Evolutionary conservation across 2,329 filamentous ascomycete genomes (phyloP).

Genomic region (Xylariales sp.): DNA sequence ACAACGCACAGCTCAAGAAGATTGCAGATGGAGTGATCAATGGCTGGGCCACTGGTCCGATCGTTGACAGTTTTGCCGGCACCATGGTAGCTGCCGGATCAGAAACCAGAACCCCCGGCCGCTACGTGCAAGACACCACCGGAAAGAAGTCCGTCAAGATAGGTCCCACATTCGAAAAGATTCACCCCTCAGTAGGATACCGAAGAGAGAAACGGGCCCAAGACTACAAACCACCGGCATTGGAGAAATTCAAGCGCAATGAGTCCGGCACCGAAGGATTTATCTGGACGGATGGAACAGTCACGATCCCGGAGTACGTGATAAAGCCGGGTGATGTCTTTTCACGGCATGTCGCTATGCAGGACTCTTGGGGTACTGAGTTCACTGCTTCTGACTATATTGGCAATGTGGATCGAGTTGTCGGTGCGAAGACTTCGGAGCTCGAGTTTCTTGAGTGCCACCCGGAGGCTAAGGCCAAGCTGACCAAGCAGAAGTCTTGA

Average conservation of each 20-base stretch:
- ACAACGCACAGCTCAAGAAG: background rate
- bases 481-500: no score
- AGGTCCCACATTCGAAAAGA: conserved; percentile 9
- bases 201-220: conserved; percentile 3
- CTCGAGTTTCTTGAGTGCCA: background rate
- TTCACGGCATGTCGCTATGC: conserved; percentile 4
- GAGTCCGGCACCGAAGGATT: conserved; percentile 1
- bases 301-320: conserved; percentile 11
- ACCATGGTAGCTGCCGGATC: conserved; percentile 8
- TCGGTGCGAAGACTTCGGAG: conserved; percentile 5
- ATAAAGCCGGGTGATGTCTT: conserved; percentile 9
- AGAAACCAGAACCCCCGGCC: conserved; percentile 7
- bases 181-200: conserved; percentile 12
- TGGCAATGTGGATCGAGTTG: background rate
- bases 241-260: conserved; percentile 8
- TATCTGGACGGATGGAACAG: conserved; percentile 7
- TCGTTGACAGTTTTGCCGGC: conserved; percentile 10
- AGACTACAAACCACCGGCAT: conserved; percentile 1
- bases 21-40: conserved; percentile 8
- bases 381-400: conserved; percentile 2
- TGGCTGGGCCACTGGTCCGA: conserved; percentile 14
- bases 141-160: conserved; percentile 1
- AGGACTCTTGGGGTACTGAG: background rate
- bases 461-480: no score
- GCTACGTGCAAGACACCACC: conserved; percentile 6